These are phyloP conservation scores for Fusarium poae DNA, from an alignment of 2,329 filamentous ascomycete species.

Conservation along the genomic window DNA sequence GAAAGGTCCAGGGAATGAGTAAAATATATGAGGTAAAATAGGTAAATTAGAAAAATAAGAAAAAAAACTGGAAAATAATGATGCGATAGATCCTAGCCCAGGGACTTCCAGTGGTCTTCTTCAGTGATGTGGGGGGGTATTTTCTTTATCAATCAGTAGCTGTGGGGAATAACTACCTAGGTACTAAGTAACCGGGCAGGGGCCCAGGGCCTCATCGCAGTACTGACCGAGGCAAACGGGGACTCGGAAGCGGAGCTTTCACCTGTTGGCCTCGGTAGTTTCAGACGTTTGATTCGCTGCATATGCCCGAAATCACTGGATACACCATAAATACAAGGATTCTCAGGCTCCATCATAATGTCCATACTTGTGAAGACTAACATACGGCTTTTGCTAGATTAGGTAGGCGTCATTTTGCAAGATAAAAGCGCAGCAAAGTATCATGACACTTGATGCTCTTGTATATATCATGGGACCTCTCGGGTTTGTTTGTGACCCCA, in stretches of 20 bases:
- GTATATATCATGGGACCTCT: slow-evolving; percentile 2
- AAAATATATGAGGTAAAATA: neutral
- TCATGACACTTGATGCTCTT: neutral
- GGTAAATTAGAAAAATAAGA: slow-evolving; percentile 7
- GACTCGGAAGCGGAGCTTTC: slow-evolving; percentile 33
- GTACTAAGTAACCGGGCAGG: neutral
- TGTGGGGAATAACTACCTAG: neutral
- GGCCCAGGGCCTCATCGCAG: slow-evolving; percentile 34
- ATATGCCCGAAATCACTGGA: slow-evolving; percentile 14
- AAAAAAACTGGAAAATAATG: slow-evolving; percentile 16
- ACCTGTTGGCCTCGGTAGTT: slow-evolving; percentile 42
- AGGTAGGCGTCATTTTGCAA: neutral
- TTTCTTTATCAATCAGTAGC: slow-evolving; percentile 15
- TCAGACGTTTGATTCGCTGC: slow-evolving; percentile 42
- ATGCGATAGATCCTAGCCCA: neutral
- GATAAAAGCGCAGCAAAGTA: neutral
- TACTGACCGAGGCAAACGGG: slow-evolving; percentile 44
- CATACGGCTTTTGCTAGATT: neutral
- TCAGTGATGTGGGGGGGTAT: slow-evolving; percentile 4
- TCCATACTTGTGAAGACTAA: neutral
- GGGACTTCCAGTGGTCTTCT: neutral
- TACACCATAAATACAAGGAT: slow-evolving; percentile 1
- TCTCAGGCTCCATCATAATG: neutral
- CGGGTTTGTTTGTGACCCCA: neutral
- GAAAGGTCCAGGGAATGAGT: neutral